A percentile compares a stretch with the other conserved stretches of the same genome.
These are phyloP conservation scores for Pelargonium nanum DNA, from an alignment of 345 rosid genomes.

Conservation along the genomic window DNA sequence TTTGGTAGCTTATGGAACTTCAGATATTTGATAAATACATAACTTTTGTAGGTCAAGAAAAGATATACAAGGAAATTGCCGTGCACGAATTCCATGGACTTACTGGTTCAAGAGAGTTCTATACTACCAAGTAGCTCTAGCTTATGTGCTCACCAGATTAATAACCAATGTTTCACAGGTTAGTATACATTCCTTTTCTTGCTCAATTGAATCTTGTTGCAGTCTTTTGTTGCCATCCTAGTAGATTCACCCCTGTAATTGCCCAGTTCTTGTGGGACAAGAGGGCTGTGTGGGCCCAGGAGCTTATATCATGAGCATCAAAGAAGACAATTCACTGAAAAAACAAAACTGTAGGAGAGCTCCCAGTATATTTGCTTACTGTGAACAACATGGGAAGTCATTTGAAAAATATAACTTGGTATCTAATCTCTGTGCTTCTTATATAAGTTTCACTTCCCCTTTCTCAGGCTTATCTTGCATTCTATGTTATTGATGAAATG, in stretches of 20 bases:
- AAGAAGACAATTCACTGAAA: not conserved
- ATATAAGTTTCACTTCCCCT: not conserved
- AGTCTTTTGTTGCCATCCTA: not conserved
- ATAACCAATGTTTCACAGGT: constrained; percentile 88
- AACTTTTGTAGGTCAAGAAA: constrained; percentile 32
- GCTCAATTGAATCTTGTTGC: not conserved
- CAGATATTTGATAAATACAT: not conserved
- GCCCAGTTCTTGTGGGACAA: too few species aligned
- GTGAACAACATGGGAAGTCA: not conserved
- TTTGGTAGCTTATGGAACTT: not conserved
- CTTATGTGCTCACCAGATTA: constrained; percentile 74
- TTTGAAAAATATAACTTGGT: not conserved
- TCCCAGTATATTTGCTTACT: not conserved
- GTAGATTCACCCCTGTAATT: too few species aligned
- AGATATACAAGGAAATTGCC: constrained; percentile 24
- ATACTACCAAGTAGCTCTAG: constrained; percentile 85
- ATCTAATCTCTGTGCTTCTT: not conserved
- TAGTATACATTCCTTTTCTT: constrained; percentile 14
- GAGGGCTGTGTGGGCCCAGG: too few species aligned
- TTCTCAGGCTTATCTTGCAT: constrained; percentile 83
- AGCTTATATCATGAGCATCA: not conserved
- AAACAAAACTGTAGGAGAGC: not conserved
- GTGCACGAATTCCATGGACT: constrained; percentile 65
- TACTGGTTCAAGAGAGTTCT: constrained; percentile 80
- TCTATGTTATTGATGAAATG: constrained; percentile 78